Evolutionary conservation across 2,329 filamentous ascomycete species (phyloP).

Genomic region (Incumbomyces lentus): DNA sequence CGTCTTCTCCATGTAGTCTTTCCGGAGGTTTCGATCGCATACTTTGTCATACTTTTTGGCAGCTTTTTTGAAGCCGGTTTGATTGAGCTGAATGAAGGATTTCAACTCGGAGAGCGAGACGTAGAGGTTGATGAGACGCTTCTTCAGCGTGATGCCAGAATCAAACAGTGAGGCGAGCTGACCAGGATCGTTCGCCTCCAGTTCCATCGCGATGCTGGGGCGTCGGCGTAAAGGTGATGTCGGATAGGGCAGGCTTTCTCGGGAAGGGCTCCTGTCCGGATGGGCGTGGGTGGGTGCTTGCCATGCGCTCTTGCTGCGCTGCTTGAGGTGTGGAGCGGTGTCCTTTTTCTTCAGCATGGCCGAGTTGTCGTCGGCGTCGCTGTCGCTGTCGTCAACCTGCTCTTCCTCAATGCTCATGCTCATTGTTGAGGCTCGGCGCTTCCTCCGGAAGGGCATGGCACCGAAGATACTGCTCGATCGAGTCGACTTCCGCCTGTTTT

Average conservation of each 20-base stretch:
- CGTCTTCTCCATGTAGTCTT: conserved; percentile 60
- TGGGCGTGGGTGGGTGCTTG: conserved; percentile 12
- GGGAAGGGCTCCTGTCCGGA: conserved; percentile 13
- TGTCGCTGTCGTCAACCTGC: conserved; percentile 38
- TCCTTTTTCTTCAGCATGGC: conserved; percentile 22
- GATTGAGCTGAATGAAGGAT: conserved; percentile 91
- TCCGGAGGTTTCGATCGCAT: conserved; percentile 68
- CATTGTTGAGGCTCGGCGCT: conserved; percentile 36
- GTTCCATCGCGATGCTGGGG: conserved; percentile 43
- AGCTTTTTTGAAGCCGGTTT: conserved; percentile 91
- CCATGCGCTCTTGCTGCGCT: conserved; percentile 24
- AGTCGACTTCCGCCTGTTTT: conserved; percentile 32
- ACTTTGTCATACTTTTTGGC: conserved; percentile 99
- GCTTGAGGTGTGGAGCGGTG: conserved; percentile 21
- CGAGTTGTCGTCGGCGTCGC: conserved; percentile 22
- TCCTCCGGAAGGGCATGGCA: conserved; percentile 36
- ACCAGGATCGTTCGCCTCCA: conserved; percentile 68
- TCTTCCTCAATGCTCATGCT: conserved; percentile 46
- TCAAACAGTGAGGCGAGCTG: conserved; percentile 61
- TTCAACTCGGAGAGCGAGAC: conserved; percentile 91
- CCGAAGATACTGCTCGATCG: conserved; percentile 44
- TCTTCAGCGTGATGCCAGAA: conserved; percentile 77
- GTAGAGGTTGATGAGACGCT: conserved; percentile 75
- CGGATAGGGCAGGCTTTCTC: conserved; percentile 46
- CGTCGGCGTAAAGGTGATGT: conserved; percentile 44